These are phyloP conservation scores for Polytrichum formosum DNA, from an alignment of 225 moss, liverwort and hornwort species.

Conservation along the genomic window DNA sequence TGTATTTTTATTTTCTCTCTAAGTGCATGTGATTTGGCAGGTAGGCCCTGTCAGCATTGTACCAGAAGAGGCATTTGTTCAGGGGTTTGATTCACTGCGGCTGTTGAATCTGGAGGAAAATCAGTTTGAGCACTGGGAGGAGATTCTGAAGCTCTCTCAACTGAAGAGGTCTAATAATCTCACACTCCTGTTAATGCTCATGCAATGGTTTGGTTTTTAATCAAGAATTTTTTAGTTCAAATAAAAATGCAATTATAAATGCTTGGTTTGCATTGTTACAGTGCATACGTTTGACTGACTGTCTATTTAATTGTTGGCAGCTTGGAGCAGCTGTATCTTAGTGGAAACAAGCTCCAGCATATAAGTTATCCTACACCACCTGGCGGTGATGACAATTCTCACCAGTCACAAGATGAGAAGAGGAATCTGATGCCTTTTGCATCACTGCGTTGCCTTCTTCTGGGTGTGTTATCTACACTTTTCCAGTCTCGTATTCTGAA, in stretches of 20 bases:
- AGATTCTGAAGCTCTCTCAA: constrained; percentile 81
- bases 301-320: constrained; percentile 36
- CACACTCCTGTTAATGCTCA: not conserved
- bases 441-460: constrained; percentile 65
- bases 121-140: constrained; percentile 67
- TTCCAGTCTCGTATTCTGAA: not conserved
- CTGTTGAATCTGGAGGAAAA: constrained; percentile 94
- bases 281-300: not conserved
- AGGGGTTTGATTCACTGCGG: constrained; percentile 78
- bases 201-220: not conserved
- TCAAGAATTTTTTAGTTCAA: too few species aligned
- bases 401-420: constrained; percentile 12
- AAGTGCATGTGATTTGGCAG: constrained; percentile 28
- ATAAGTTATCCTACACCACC: constrained; percentile 49
- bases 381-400: constrained; percentile 9
- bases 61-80: constrained; percentile 33
- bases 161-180: constrained; percentile 48
- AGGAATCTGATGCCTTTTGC: constrained; percentile 32
- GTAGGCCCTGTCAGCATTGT: constrained; percentile 22
- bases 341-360: constrained; percentile 63
- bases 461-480: constrained; percentile 39
- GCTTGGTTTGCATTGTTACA: too few species aligned
- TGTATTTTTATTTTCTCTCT: too few species aligned
- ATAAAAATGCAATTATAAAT: too few species aligned
- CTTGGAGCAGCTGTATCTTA: constrained; percentile 90